Evolutionary conservation across 495 filamentous ascomycete species (phyloP).

Genomic region (Sordaria brevicollis): DNA sequence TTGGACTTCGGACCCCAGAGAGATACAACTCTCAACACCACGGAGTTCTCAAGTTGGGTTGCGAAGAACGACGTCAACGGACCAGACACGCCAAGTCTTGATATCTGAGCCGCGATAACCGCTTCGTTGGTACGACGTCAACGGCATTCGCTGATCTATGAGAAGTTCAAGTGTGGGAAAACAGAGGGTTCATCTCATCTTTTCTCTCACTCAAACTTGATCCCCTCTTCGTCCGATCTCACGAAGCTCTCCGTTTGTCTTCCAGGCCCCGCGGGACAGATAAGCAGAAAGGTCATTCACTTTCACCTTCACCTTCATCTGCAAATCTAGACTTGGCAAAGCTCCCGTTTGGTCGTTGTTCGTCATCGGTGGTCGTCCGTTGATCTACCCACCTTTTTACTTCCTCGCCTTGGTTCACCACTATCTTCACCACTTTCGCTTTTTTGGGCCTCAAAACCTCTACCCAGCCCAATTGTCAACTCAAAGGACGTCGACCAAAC

Average conservation of each 20-base stretch:
- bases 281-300: not conserved
- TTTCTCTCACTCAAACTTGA: not conserved
- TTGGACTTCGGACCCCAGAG: not conserved
- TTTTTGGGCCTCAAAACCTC: not conserved
- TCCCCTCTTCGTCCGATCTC: not conserved
- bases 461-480: not conserved
- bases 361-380: not conserved
- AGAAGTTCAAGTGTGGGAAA: not conserved
- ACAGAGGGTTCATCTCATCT: not conserved
- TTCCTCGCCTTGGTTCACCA: not conserved
- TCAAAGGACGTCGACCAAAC: not conserved
- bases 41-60: not conserved
- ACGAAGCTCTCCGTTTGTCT: not conserved
- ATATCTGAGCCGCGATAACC: not conserved
- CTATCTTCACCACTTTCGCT: not conserved
- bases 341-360: not conserved
- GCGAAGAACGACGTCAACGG: not conserved
- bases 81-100: not conserved
- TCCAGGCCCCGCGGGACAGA: not conserved
- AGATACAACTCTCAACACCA: not conserved
- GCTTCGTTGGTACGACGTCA: not conserved
- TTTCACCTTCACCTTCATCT: not conserved
- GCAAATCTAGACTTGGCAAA: not conserved
- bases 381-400: not conserved
- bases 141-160: not conserved